Evolutionary conservation across 345 rosid species (phyloP).

Genomic region (Balakata baccata): DNA sequence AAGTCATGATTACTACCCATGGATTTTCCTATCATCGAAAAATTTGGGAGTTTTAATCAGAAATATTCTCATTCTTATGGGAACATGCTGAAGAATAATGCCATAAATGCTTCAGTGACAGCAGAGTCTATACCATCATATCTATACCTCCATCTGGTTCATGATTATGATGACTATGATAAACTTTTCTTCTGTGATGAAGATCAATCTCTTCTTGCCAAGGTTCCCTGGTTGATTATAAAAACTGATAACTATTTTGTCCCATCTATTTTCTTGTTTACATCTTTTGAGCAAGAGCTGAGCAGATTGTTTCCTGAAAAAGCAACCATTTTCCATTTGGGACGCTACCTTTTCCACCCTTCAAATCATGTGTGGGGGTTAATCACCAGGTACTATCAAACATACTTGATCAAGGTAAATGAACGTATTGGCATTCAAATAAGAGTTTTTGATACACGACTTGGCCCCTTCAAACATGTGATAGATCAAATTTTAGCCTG

Average conservation of each 20-base stretch:
- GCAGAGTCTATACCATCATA: neutral
- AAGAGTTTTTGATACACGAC: constrained; percentile 23
- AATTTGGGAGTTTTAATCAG: constrained; percentile 16
- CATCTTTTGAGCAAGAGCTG: constrained; percentile 28
- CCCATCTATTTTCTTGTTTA: constrained; percentile 25
- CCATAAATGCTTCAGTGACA: neutral
- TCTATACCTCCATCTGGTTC: constrained; percentile 27
- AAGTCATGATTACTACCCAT: constrained; percentile 25
- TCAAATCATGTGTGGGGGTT: constrained; percentile 29
- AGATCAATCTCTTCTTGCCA: constrained; percentile 21
- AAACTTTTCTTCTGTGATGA: constrained; percentile 29
- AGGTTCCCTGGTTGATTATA: constrained; percentile 29
- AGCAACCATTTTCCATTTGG: constrained; percentile 25
- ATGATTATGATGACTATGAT: constrained; percentile 28
- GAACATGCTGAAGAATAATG: constrained; percentile 25
- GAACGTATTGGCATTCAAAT: constrained; percentile 26
- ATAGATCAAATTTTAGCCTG: constrained; percentile 30
- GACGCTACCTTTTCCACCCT: constrained; percentile 28
- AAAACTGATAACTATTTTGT: constrained; percentile 27
- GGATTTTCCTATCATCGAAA: constrained; percentile 20
- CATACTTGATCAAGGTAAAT: constrained; percentile 26
- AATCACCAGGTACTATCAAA: constrained; percentile 22
- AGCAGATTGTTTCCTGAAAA: constrained; percentile 19
- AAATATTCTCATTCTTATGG: constrained; percentile 19
- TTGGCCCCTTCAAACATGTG: constrained; percentile 24